These are phyloP conservation scores for Starmerella stigmatis DNA, from an alignment of 805 yeast genomes.

Conservation along the genomic window DNA sequence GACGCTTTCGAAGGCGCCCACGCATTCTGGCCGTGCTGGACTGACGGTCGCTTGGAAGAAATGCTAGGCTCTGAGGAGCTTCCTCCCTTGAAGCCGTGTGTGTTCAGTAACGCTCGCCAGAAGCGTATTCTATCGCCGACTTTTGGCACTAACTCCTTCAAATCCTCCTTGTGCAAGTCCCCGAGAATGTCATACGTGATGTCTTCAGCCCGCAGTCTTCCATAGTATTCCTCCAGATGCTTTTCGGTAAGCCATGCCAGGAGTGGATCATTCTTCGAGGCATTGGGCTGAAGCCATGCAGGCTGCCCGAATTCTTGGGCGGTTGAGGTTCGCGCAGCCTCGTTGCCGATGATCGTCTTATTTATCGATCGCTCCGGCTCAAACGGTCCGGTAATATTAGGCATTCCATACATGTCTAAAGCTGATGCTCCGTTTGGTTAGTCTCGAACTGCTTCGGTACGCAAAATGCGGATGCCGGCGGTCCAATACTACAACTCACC, in stretches of 20 bases:
- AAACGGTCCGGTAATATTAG: too few species aligned
- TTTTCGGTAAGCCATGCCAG: slow-evolving; percentile 7
- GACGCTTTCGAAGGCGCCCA: too few species aligned
- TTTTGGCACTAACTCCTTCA: slow-evolving; percentile 61
- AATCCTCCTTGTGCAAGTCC: slow-evolving; percentile 51
- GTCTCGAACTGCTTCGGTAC: too few species aligned
- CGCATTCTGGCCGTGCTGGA: too few species aligned
- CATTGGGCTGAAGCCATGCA: not conserved
- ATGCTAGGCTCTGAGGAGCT: too few species aligned
- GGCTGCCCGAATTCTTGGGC: not conserved
- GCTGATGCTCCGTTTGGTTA: too few species aligned
- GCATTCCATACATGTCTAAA: too few species aligned
- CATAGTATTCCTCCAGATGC: slow-evolving; percentile 23
- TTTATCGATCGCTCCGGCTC: too few species aligned
- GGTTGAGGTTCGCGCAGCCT: not conserved
- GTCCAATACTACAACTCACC: too few species aligned
- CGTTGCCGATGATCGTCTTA: too few species aligned
- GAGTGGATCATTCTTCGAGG: not conserved
- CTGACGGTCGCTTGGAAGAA: not conserved
- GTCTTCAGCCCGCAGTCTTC: slow-evolving; percentile 36
- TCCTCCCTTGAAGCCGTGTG: not conserved
- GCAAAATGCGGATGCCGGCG: too few species aligned
- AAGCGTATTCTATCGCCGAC: slow-evolving; percentile 76
- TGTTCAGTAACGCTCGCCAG: slow-evolving; percentile 27
- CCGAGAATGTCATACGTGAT: slow-evolving; percentile 47